These are phyloP conservation scores for Naegleria fowleri DNA, from an alignment of 208 protist genomes.

Conservation along the genomic window DNA sequence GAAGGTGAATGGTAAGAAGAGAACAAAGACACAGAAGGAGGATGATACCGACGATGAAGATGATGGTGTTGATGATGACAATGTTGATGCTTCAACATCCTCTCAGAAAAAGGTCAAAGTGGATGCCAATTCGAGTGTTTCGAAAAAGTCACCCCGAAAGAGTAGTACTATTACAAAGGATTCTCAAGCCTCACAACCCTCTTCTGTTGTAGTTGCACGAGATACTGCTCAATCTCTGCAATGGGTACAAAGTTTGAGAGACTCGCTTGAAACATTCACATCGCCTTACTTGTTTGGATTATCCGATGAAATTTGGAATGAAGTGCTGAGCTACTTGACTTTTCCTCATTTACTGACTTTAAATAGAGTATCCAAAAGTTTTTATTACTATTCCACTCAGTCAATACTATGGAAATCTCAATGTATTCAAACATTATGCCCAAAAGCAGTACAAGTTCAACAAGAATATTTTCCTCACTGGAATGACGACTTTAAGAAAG, in stretches of 20 bases:
- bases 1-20: background rate
- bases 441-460: background rate
- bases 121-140: background rate
- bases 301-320: background rate
- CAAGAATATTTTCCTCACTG: background rate
- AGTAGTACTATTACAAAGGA: background rate
- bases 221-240: no score
- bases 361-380: background rate
- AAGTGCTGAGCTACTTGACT: background rate
- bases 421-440: background rate
- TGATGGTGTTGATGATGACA: background rate
- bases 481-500: background rate
- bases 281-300: background rate
- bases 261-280: background rate
- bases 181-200: background rate
- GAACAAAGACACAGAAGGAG: background rate
- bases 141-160: background rate
- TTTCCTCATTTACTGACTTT: background rate
- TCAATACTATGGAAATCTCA: background rate
- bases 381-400: background rate
- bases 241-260: background rate
- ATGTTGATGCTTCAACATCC: no score
- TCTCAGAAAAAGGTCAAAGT: background rate
- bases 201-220: no score
- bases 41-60: background rate